Percentiles rank a stretch among this genome's conserved stretches.
phyloP scores from a whole-genome alignment of 495 filamentous ascomycete genomes.

The Gamarada debralockiae region DNA sequence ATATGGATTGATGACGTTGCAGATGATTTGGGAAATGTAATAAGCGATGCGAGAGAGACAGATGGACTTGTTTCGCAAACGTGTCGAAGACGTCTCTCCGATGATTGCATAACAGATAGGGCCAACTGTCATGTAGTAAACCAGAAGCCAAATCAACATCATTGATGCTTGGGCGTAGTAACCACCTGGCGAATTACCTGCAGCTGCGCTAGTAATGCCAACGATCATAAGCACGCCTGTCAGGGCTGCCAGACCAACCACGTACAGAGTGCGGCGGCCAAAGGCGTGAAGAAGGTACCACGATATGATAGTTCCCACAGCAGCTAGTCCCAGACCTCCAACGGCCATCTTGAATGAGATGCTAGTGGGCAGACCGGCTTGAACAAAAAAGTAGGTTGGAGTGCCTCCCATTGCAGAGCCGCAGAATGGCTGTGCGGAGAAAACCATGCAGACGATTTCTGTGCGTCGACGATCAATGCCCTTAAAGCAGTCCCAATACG shows the following conservation, averaged over 20 bases:
- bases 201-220: slow-evolving; percentile 27
- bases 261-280: slow-evolving; percentile 47
- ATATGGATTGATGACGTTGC: slow-evolving; percentile 63
- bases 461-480: slow-evolving; percentile 48
- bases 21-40: slow-evolving; percentile 52
- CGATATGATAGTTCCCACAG: background rate
- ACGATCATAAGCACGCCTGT: slow-evolving; percentile 28
- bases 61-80: slow-evolving; percentile 41
- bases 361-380: slow-evolving; percentile 54
- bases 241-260: slow-evolving; percentile 41
- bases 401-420: slow-evolving; percentile 56
- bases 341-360: background rate
- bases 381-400: slow-evolving; percentile 65
- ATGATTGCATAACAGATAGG: slow-evolving; percentile 56
- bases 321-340: background rate
- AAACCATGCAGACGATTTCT: slow-evolving; percentile 61
- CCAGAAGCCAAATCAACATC: slow-evolving; percentile 45
- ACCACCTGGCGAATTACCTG: background rate
- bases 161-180: slow-evolving; percentile 45
- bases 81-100: slow-evolving; percentile 50
- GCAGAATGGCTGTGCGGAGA: slow-evolving; percentile 67
- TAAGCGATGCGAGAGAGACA: slow-evolving; percentile 40
- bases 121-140: slow-evolving; percentile 54
- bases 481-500: background rate
- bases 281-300: slow-evolving; percentile 43